Evolutionary conservation across 257 asterid species (phyloP), one percentile per base, ranked within the genome.

Genomic region (Rauvolfia tetraphylla): DNA sequence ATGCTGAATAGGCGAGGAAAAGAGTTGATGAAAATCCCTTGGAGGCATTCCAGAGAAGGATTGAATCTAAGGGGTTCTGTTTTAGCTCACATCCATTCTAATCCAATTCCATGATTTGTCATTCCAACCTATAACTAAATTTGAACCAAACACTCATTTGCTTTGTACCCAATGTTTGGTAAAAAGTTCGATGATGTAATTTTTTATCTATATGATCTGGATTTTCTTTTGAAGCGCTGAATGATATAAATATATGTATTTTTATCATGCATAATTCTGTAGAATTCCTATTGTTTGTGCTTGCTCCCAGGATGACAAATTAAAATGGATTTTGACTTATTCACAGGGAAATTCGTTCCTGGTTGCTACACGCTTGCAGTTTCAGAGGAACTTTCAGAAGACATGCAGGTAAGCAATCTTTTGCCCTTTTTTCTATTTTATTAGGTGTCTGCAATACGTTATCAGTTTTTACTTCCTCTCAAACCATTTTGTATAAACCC

Each of bases 351-450:
- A 76, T 89, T 87, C 79, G 93, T 85, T 77, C 97, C 98, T 67
- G 99, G 99, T 73, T 91, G 96, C 76, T 95, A 95, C 82, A 87
- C 99, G 5, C 94, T 92, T 51, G 90, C 93, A 23, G 98, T 95
- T 80, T 92, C 98, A 76, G 98, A 95, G 83, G 93, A 85, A 73
- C 96, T 95, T 70, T 85, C 91, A 44, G 90, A 87, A 7, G 98
- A 95, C 75, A 74, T 91, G 86, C 93, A 86, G 89, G 90, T 87
- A 57, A 38, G 61, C 53, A 13, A 7, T 38, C 54, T 66, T 1
- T 22, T 39, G 20, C 11, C 13, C 18, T 27, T 44, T 34, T 53
- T 25, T 53, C 54, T 53, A 34, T 1, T 73, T 36, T 12, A 31
- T 9, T 53, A 51, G 46, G 25, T 3, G 20, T 33, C n/a, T 33